Evolutionary conservation across 1,139 yeast genomes (phyloP), one percentile per base, ranked within the genome.

Genomic region (Eremothecium gossypii): DNA sequence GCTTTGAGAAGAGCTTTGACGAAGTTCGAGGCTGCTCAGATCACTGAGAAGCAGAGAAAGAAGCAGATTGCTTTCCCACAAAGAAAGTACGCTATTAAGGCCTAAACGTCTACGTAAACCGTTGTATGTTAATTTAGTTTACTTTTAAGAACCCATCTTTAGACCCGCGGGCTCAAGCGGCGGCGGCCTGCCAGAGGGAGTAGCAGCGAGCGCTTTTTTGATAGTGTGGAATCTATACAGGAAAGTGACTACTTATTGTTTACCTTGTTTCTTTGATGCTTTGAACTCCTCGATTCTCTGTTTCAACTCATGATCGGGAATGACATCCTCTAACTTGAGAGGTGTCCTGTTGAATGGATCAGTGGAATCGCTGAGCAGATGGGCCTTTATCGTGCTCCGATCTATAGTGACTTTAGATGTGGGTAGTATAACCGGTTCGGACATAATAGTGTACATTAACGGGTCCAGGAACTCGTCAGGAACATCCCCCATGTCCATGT

Each of bases 381-480:
- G 98, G 1, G 96, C 86, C 60, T 87, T 89, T 55, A 93, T 84
- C 1, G 97, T 93, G 17, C 93, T 74, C 57, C 94, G 69, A 60
- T 93, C 99, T 53, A 93, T 84, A 41, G 80, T 77, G 11, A 89
- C 76, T 53, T 76, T 81, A 1, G 96, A 85, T 6, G 84, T 71
- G 5, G 99, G 99, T 54, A 93, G 71, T 20, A 76, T 80, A 3
- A 93, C 98, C 0, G 99, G 99, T 60, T 93, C 95, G 53, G 79
- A 84, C 98, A 93, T 93, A 36, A 93, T 61, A 0, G 96, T 84
- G 60, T 73, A 89, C 97, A 93, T 89, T 53, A 93, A 74, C 8
- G 99, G 98, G 67, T 93, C 99, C 57, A 93, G 73, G 60, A 81
- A 91, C 61, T 93, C 98, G 59, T 93, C 98, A 1, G 99, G 99